phyloP scores from a whole-genome alignment of 805 yeast genomes.

The Zygotorulaspora chibaensis region DNA sequence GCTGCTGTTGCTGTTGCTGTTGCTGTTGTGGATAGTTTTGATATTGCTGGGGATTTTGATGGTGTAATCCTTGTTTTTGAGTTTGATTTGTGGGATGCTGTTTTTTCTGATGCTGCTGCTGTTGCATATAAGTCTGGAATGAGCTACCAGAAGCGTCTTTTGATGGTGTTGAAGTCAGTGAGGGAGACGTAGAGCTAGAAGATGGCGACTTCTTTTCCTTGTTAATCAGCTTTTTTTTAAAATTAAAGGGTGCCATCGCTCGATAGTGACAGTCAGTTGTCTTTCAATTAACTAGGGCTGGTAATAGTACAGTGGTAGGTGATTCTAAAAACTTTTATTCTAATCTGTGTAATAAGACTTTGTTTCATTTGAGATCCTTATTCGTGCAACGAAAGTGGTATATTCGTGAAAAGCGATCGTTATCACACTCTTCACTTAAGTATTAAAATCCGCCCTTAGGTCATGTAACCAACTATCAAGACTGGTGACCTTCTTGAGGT shows the following conservation, averaged over 20 bases:
- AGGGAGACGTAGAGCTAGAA: conserved; percentile 11
- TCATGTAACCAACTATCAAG: no score
- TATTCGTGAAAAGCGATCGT: background rate
- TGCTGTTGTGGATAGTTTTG: conserved; percentile 25
- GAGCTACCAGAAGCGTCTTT: conserved; percentile 21
- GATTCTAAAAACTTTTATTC: no score
- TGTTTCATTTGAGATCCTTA: no score
- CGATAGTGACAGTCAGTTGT: background rate
- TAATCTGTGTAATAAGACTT: no score
- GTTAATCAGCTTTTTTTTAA: conserved; percentile 45
- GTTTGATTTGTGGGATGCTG: conserved; percentile 1
- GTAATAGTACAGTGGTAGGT: background rate
- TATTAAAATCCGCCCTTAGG: no score
- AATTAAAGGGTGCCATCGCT: conserved; percentile 54
- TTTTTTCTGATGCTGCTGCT: conserved; percentile 17
- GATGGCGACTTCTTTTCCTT: conserved; percentile 24
- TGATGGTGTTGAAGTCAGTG: conserved; percentile 18
- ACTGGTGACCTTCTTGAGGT: no score
- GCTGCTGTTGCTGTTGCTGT: conserved; percentile 14
- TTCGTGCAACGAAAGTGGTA: background rate
- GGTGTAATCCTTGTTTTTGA: background rate
- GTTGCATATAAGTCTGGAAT: conserved; percentile 12
- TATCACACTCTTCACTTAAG: background rate
- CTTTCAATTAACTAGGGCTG: background rate
- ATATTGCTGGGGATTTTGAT: conserved; percentile 9